Conservation (phyloP, 192 early-diverging fungal genomes). For the Umbelopsis sp. region DNA sequence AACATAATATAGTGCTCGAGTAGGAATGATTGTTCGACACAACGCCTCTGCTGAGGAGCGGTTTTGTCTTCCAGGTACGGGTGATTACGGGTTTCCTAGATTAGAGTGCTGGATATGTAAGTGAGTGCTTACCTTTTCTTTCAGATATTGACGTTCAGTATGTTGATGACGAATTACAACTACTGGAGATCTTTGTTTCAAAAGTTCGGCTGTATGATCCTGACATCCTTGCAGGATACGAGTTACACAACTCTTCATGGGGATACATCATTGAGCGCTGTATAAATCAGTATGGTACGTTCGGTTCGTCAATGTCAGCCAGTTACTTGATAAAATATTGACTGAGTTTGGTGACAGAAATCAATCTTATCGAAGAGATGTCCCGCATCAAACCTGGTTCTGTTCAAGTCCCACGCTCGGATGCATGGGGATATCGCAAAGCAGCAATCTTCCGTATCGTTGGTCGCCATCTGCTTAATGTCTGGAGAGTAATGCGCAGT, state of each 20-base stretch:
- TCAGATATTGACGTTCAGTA: slow-evolving; percentile 39
- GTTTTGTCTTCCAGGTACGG: background rate
- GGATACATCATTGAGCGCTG: slow-evolving; percentile 78
- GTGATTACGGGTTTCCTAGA: background rate
- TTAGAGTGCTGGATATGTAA: background rate
- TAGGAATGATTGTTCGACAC: slow-evolving; percentile 9
- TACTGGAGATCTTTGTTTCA: slow-evolving; percentile 59
- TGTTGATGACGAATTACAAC: slow-evolving; percentile 53
- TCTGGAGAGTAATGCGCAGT: slow-evolving; percentile 84
- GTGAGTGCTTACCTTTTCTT: background rate
- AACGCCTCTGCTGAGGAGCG: background rate
- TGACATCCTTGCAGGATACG: slow-evolving; percentile 87
- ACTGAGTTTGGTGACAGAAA: slow-evolving; percentile 9
- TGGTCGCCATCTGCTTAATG: slow-evolving; percentile 85
- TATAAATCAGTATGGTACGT: slow-evolving; percentile 37
- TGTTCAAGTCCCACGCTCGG: background rate
- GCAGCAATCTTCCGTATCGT: slow-evolving; percentile 61
- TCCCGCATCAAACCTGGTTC: slow-evolving; percentile 13
- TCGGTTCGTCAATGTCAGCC: slow-evolving; percentile 41
- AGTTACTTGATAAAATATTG: slow-evolving; percentile 49
- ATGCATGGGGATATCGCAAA: slow-evolving; percentile 63
- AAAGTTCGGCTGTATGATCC: slow-evolving; percentile 71
- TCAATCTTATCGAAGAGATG: slow-evolving; percentile 31
- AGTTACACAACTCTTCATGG: slow-evolving; percentile 86
- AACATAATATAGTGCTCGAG: background rate